Base-by-base conservation (phyloP, 139 green algal species). In the Zygnema cylindricum region DNA sequence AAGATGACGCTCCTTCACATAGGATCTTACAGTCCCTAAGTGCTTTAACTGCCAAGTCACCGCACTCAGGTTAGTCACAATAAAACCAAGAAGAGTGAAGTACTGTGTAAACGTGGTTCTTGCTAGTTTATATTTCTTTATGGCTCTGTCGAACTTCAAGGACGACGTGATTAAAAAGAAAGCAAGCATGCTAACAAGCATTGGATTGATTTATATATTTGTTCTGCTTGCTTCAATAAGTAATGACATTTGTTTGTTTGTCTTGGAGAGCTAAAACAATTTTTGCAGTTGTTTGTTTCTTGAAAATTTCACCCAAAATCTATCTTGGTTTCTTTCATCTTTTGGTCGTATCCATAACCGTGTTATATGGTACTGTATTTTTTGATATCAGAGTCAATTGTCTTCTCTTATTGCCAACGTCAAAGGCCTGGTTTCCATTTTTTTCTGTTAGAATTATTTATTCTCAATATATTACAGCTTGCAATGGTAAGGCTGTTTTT, bases 1-100 rank as follows among this genome's bases (percentile, higher is more conserved):
- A 43, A 16, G 71, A 7, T 16, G 49, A 63, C 16, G 49, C 49
- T 7, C 16, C 49, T 7, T 7, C 49, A 3, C 36, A 16, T 40
- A 79, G 71, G 3, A 79, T 79, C 11, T 16, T 79, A 16, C 71
- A 79, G 71, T 79, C 71, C 7, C 38, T 79, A 3, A 79, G 71
- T 16, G 3, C 36, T 3, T 16, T 79, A 3, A 79, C 71, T n/a
- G 71, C 71, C 7, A 79, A 79, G 38, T 16, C 71, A 3, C 36
- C 71, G 38, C 16, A 79, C 21, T 16, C 71, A 16, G 71, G 71
- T 43, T 40, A 7, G n/a, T n/a, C n/a, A n/a, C n/a, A n/a, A n/a
- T n/a, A n/a, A 79, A 11, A 79, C 11, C 16, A 11, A 16, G 38
- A 43, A 16, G 21, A 16, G 21, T 79, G 21, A 40, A 16, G 16